Evolutionary conservation across 2,329 filamentous ascomycete species (phyloP).

Genomic region (Colletotrichum lini): DNA sequence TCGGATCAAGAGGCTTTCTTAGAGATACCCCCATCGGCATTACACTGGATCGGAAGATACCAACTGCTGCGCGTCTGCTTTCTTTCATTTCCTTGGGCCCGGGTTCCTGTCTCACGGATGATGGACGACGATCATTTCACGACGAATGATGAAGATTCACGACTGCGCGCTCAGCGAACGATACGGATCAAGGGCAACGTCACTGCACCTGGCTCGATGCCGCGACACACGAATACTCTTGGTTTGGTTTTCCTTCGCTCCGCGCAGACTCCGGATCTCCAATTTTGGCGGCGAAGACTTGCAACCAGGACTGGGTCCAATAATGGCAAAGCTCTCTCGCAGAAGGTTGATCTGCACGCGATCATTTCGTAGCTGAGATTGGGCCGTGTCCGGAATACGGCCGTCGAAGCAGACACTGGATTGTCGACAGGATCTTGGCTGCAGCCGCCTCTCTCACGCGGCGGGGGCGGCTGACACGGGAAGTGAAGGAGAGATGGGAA

Average conservation of each 20-base stretch:
- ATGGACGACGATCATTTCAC: conserved; percentile 62
- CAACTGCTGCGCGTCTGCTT: conserved; percentile 55
- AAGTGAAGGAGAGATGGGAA: conserved; percentile 49
- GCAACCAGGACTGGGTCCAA: conserved; percentile 49
- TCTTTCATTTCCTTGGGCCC: conserved; percentile 54
- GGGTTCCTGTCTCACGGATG: conserved; percentile 62
- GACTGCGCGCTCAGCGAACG: conserved; percentile 46
- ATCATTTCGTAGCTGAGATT: conserved; percentile 54
- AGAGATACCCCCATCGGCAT: conserved; percentile 55
- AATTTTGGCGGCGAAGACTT: conserved; percentile 42
- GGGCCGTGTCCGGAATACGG: conserved; percentile 58
- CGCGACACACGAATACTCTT: conserved; percentile 44
- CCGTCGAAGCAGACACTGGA: conserved; percentile 59
- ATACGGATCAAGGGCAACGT: conserved; percentile 48
- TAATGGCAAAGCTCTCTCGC: conserved; percentile 43
- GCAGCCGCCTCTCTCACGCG: conserved; percentile 39
- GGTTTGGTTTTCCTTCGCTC: conserved; percentile 40
- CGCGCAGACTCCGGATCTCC: conserved; percentile 41
- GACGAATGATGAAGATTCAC: conserved; percentile 56
- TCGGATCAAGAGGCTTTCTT: conserved; percentile 60
- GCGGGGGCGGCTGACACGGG: conserved; percentile 43
- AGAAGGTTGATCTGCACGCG: conserved; percentile 49
- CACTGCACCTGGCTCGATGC: conserved; percentile 51
- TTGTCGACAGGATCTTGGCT: conserved; percentile 58
- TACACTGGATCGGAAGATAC: conserved; percentile 47